Base-by-base conservation (phyloP, 202 grass and related monocot species). In the Brachypodium distachyon region DNA sequence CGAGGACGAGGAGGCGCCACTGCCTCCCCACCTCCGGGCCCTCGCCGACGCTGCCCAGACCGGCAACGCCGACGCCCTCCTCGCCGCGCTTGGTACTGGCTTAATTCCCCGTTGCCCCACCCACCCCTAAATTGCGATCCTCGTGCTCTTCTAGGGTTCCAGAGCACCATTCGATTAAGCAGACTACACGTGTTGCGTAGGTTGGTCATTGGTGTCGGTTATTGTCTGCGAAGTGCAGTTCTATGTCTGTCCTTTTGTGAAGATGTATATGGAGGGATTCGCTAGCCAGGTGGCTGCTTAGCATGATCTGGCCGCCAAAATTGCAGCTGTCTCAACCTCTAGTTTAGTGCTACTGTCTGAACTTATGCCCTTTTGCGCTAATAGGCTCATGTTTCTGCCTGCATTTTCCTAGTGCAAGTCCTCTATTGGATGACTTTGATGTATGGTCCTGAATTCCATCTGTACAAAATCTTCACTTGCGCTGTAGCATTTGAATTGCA, bases 31-130 rank as follows among this genome's bases (percentile, higher is more conserved):
- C 61, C 95, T 98, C 85, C 87, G 85, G 23, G 72, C 87, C 19
- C 91, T 98, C 80, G 77, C 87, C 69, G 87, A 81, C 70, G 89
- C 91, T 73, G 89, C 91, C 44, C 89, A 95, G 83, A 74, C 70
- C 21, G 95, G 95, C 42, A 76, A 98, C 28, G 73, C 65, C 52
- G 43, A 64, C 18, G 89, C 89, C 80, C 91, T 98, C n/a, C 80
- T 74, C 21, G 44, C 38, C 29, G 95, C 89, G n/a, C 88, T 97
- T 16, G 89, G 95, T 97, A 92, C 34, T 34, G 19, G 11, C 34
- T 58, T 56, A 34, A 72, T 65, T 32, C 41, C 9, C n/a, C n/a
- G n/a, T n/a, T n/a, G 0, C 3, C 2, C 26, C 6, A 6, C 22
- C 28, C 27, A n/a, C 8, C 19, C 34, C 37, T 2, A 16, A 46